phyloP scores from a whole-genome alignment of 441 rosid species.

The Euphorbia celastroides region DNA sequence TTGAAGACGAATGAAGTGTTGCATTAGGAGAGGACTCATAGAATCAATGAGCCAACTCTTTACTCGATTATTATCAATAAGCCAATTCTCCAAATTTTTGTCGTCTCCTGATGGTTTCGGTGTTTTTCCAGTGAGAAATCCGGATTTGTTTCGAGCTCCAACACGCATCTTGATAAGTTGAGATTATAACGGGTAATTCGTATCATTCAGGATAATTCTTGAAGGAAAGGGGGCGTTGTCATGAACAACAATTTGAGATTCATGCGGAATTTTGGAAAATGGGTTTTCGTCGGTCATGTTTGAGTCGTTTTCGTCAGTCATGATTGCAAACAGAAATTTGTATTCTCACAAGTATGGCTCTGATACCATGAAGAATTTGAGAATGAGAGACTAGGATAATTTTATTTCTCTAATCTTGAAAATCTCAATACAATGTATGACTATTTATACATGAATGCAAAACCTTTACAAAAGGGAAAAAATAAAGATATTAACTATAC shows the following conservation, averaged over 20 bases:
- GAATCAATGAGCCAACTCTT: constrained; percentile 14
- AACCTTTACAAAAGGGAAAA: no score
- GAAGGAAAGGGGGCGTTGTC: not conserved
- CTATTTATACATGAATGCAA: no score
- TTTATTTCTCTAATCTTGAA: no score
- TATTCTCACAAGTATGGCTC: no score
- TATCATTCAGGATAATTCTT: constrained; percentile 3
- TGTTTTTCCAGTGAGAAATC: not conserved
- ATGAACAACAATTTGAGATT: not conserved
- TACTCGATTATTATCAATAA: constrained; percentile 7
- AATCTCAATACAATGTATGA: no score
- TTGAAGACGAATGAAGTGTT: constrained; percentile 1
- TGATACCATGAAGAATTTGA: no score
- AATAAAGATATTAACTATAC: no score
- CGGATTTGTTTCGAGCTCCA: constrained; percentile 4
- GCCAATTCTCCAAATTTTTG: not conserved
- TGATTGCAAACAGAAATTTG: not conserved
- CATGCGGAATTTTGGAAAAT: not conserved
- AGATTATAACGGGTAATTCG: constrained; percentile 5
- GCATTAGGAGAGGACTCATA: constrained; percentile 4
- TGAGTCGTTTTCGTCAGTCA: not conserved
- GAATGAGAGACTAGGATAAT: no score
- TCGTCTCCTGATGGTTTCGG: not conserved
- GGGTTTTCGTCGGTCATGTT: not conserved
- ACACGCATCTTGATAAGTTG: constrained; percentile 10